A percentile compares a stretch with the other conserved stretches of the same genome.
Conservation (phyloP, 2,329 filamentous ascomycete species). For the Botrytis squamosa region DNA sequence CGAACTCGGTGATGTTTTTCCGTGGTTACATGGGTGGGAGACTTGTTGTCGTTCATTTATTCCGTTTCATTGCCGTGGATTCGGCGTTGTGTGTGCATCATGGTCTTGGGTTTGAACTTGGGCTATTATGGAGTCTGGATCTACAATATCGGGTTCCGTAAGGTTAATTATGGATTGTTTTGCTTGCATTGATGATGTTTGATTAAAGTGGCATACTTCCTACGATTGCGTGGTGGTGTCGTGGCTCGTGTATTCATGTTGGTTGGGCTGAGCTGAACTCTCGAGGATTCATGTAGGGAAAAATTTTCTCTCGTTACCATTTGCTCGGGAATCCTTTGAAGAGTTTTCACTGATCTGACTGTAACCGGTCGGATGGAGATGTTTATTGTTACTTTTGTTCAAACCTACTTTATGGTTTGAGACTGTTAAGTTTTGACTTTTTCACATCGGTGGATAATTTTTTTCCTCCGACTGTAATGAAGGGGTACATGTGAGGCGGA, state of each 20-base stretch:
- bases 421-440: not conserved
- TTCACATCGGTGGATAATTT: conserved; percentile 4
- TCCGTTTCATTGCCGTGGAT: conserved; percentile 8
- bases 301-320: not conserved
- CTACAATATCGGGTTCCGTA: conserved; percentile 3
- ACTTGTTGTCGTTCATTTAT: not conserved
- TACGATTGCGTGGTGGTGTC: conserved; percentile 13
- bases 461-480: conserved; percentile 6
- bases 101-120: not conserved
- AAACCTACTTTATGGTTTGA: not conserved
- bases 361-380: not conserved
- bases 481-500: conserved; percentile 5
- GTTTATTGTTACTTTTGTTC: not conserved
- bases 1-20: not conserved
- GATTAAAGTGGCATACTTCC: conserved; percentile 2
- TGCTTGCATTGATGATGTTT: conserved; percentile 10
- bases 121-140: conserved; percentile 11
- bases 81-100: not conserved
- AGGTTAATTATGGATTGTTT: not conserved
- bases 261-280: conserved; percentile 11
- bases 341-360: conserved; percentile 2
- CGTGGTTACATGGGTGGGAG: conserved; percentile 7
- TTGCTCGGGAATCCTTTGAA: conserved; percentile 7
- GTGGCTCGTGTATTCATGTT: conserved; percentile 13
- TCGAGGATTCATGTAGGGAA: not conserved